Base-by-base conservation (phyloP, 495 filamentous ascomycete genomes). In the Tuber umbilicatum region DNA sequence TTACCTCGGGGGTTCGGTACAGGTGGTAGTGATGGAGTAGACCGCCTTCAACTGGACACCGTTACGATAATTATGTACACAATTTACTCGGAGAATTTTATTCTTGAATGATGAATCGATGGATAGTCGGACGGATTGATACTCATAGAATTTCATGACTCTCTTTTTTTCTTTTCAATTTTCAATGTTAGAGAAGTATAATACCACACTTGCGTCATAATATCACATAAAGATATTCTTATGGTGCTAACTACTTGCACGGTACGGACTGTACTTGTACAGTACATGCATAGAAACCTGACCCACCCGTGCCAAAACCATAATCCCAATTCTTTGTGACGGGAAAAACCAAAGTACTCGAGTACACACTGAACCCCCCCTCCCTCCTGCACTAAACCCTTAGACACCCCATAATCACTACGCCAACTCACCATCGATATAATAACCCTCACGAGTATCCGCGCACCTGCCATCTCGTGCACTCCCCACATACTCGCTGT, bases 241-340 rank as follows among this genome's bases (percentile, higher is more conserved):
- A n/a, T n/a, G 5, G 5, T 19, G 1, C 1, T 0, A 45, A 14
- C 1, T 10, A 9, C n/a, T n/a, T n/a, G n/a, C n/a, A n/a, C n/a
- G n/a, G n/a, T n/a, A n/a, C n/a, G n/a, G n/a, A n/a, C n/a, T n/a
- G n/a, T n/a, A n/a, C n/a, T 42, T 9, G 16, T 19, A 17, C 16
- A 5, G 16, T 5, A 21, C 2, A 47, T 47, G 17, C 16, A 47
- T 21, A 47, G 43, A 47, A 47, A 47, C 16, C 14, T 21, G 23
- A 47, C 43, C 43, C 19, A n/a, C n/a, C n/a, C n/a, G n/a, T n/a
- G n/a, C n/a, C n/a, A n/a, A n/a, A 3, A 2, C 43, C 43, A 21
- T 3, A 47, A 47, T 19, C 19, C 43, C 7, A 47, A 47, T 3
- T 47, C 43, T 47, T 47, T 19, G 19, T 6, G n/a, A n/a, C 2